Evolutionary conservation across 352 stramenopile species (phyloP).

Genomic region (Phytopythium mirpurense): DNA sequence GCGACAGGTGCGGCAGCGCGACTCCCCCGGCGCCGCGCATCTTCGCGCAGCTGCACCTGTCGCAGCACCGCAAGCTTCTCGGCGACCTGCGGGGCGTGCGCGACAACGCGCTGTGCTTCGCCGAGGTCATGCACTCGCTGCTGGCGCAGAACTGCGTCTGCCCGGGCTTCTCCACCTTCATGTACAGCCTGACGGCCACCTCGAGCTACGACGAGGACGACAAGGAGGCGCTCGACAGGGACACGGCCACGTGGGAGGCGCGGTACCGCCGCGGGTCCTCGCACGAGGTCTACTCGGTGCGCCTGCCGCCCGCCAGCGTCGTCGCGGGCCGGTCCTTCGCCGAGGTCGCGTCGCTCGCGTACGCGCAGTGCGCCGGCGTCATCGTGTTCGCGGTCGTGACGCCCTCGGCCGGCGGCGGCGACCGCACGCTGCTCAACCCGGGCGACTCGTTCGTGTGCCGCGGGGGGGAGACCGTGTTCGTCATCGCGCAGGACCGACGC

Average conservation of each 20-base stretch:
- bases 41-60: conserved; percentile 77
- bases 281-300: conserved; percentile 77
- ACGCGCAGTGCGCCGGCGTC: conserved; percentile 67
- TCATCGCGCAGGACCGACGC: conserved; percentile 62
- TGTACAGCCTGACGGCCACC: conserved; percentile 83
- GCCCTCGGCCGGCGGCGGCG: conserved; percentile 14
- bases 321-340: conserved; percentile 72
- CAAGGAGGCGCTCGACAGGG: conserved; percentile 23
- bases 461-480: conserved; percentile 64
- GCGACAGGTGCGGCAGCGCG: no score
- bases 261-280: conserved; percentile 70
- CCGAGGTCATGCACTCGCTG: conserved; percentile 72
- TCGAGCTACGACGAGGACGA: conserved; percentile 57
- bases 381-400: conserved; percentile 66
- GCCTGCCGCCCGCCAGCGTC: conserved; percentile 43
- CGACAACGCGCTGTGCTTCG: conserved; percentile 77
- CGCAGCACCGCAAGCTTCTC: conserved; percentile 68
- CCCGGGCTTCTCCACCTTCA: conserved; percentile 82
- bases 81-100: conserved; percentile 52
- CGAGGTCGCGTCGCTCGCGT: conserved; percentile 71
- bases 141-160: conserved; percentile 85
- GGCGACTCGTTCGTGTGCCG: conserved; percentile 67
- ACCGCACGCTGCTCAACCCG: conserved; percentile 72
- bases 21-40: conserved; percentile 13
- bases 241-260: conserved; percentile 49